Base-by-base conservation (phyloP, 345 rosid genomes). In the Clausena lansium region DNA sequence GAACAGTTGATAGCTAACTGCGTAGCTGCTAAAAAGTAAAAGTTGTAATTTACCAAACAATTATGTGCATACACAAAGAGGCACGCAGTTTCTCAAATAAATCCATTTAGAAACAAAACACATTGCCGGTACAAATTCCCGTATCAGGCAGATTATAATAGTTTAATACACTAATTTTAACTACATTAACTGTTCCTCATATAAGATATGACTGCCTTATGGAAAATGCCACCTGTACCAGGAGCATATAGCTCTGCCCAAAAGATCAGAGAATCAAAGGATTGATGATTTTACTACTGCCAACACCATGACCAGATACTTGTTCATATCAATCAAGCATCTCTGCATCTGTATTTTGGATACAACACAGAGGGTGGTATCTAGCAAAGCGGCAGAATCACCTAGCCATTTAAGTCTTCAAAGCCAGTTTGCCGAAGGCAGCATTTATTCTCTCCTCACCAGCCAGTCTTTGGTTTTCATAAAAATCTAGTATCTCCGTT, bases 401-500 rank as follows among this genome's bases (percentile, higher is more conserved):
- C 85, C 58, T n/a, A 54, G 39, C 10, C 36, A 66, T 76, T 83
- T 83, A 86, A 17, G 88, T 84, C 85, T 77, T 95, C 77, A 77
- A 65, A 74, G 86, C 87, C 67, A 94, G 92, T 86, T 94, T 96
- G 91, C 19, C 63, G 59, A 87, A 75, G 38, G 85, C 88, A 47
- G 79, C 74, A 68, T 19, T 75, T 55, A 82, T 50, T 82, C 84
- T 89, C 65, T 87, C 92, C 0, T 89, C 92, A 17, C 88, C 7
- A 47, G 68, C 75, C 76, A 61, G 60, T 74, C 80, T 82, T 70
- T 81, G 84, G 77, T 79, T 81, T 79, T 89, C 92, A 68, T 87
- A 89, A 79, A 87, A 89, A 82, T 87, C 89, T 72, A 89, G 74
- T 58, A 89, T 87, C 86, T 87, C 90, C 89, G 87, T 85, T 7